Percentiles rank a stretch among this genome's conserved stretches.
phyloP scores from a whole-genome alignment of 1,139 yeast genomes.

The Wickerhamomyces sp. region DNA sequence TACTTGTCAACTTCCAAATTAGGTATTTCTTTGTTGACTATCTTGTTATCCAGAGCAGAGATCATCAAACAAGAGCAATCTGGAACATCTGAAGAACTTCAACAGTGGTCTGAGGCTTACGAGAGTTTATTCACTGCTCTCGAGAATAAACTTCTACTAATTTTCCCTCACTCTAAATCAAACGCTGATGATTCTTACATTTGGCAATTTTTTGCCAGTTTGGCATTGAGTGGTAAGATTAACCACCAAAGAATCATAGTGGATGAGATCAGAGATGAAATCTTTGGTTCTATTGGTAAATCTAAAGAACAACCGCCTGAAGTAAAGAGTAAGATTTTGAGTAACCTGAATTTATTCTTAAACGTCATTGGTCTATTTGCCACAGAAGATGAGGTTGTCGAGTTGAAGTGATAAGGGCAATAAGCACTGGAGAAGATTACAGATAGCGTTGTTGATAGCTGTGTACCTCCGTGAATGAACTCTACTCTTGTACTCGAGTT shows the following conservation, averaged over 20 bases:
- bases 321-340: slow-evolving; percentile 61
- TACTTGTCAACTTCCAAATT: slow-evolving; percentile 77
- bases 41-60: slow-evolving; percentile 87
- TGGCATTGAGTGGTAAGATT: slow-evolving; percentile 87
- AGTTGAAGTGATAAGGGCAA: slow-evolving; percentile 26
- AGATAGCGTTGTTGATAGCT: no score
- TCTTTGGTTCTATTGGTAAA: slow-evolving; percentile 80
- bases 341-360: slow-evolving; percentile 84
- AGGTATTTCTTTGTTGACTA: slow-evolving; percentile 83
- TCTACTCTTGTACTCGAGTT: no score
- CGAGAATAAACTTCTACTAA: slow-evolving; percentile 70
- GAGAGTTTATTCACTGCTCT: slow-evolving; percentile 75
- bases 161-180: slow-evolving; percentile 73
- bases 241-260: slow-evolving; percentile 93
- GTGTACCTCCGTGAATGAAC: no score
- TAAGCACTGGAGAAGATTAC: no score
- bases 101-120: slow-evolving; percentile 78
- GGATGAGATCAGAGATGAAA: slow-evolving; percentile 91
- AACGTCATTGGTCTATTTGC: slow-evolving; percentile 97
- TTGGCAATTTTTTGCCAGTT: slow-evolving; percentile 95
- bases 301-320: slow-evolving; percentile 60
- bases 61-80: slow-evolving; percentile 79
- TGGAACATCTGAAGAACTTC: slow-evolving; percentile 38
- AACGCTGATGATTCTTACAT: slow-evolving; percentile 76
- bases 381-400: slow-evolving; percentile 46